Base-by-base conservation (phyloP, 805 yeast genomes). In the Phaffomyces thermotolerans region DNA sequence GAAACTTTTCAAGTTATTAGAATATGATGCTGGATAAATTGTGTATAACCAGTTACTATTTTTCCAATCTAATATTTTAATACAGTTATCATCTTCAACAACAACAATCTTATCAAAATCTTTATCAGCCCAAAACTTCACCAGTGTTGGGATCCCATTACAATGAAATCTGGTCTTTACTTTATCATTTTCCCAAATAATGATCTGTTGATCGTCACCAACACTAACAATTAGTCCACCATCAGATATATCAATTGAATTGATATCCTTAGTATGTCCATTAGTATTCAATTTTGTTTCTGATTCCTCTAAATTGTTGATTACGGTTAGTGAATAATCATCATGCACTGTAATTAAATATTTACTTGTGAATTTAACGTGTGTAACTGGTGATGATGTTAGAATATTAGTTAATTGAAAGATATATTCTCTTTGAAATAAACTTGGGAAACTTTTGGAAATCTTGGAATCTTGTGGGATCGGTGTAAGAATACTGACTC, bases 21-120 rank as follows among this genome's bases (percentile, higher is more conserved):
- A 51, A 37, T 52, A 51, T 12, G 62, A 45, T 22, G 46, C 49
- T 14, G 68, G 67, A 34, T 60, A 64, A 6, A 67, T 59, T 1
- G 67, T 54, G 35, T 46, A 49, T 8, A 63, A 40, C 61, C 64
- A 58, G 34, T 51, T 36, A 2, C 51, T 51, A 34, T 56, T 58
- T 9, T 57, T 49, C 67, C 68, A 67, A 38, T 67, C 67, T 33
- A 58, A 45, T 1, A 67, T 51, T 30, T 59, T 57, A 4, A 67
- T 47, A n/a, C 48, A 45, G 31, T 55, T 58, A 7, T 62, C 63
- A 17, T 59, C 53, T 29, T 65, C 71, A 14, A 65, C 59, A 9
- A 65, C 57, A 17, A 65, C 50, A 15, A 65, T 39, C 37, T 57
- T 56, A 36, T 64, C 67, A 22, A 58, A 47, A 22, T 59, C 64